Evolutionary conservation across 2,329 filamentous ascomycete species (phyloP), one percentile per base, ranked within the genome.

Genomic region (Nemania sp.): DNA sequence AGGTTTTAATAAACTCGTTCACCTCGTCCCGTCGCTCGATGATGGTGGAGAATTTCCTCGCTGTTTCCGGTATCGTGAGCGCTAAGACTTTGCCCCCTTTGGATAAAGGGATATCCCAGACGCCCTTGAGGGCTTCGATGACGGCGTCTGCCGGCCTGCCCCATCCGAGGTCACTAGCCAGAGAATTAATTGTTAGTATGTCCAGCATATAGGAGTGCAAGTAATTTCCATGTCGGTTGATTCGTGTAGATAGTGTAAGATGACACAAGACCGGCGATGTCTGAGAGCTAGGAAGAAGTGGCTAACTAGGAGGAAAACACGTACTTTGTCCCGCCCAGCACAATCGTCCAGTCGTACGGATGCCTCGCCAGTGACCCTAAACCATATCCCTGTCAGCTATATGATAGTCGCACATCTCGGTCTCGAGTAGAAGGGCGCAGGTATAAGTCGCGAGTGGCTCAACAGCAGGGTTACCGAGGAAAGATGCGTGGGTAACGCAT

Each of bases 261-360:
- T 2, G 23, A 14, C 15, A 8, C 31, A 8, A 55, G 8, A 7
- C 8, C 14, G 5, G 17, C 7, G 8, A 12, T 4, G 14, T 17
- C 3, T 11, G 5, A n/a, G 39, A 33, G 20, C 28, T 12, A 7
- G 6, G 7, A 20, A 22, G 20, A 31, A 46, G 3, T 1, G 6
- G 40, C 11, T 30, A 17, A 39, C 15, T 14, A 9, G 22, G n/a
- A 33, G 4, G 26, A 23, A 22, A 23, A 28, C n/a, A 64, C 73
- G 47, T 70, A 80, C 73, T 88, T 88, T 43, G 84, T 87, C 2
- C 84, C 85, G 7, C 82, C 84, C 2, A 88, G 75, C 4, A 87
- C 69, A 26, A 88, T 77, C 12, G 80, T 77, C 82, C 83, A 88
- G 72, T 86, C 65, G 11, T 56, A 66, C 8, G 56, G 57, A 14